These are phyloP conservation scores for Citrus mangshanensis DNA, from an alignment of 345 rosid genomes.

Conservation along the genomic window DNA sequence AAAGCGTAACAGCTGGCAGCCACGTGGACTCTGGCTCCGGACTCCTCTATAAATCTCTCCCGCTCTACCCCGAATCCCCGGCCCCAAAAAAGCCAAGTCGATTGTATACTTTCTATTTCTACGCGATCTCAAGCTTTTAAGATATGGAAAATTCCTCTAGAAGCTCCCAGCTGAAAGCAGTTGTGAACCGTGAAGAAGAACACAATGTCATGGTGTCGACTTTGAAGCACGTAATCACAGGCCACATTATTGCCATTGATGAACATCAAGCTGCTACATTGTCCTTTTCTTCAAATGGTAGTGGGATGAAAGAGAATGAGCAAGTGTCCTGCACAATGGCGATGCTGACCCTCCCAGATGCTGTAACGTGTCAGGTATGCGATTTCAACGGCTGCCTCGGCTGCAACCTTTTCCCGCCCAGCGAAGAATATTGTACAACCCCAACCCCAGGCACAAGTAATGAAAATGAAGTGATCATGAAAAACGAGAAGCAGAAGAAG, in stretches of 20 bases:
- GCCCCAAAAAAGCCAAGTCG: too few species aligned
- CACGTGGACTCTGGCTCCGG: background rate
- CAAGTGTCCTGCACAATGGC: background rate
- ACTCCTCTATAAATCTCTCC: background rate
- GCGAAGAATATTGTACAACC: background rate
- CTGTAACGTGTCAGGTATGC: constrained; percentile 17
- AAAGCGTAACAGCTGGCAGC: background rate
- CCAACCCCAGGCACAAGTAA: too few species aligned
- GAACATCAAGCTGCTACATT: background rate
- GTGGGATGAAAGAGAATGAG: background rate
- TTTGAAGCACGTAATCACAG: constrained; percentile 23
- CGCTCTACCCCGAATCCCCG: too few species aligned
- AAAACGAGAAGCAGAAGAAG: background rate
- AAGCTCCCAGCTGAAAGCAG: background rate
- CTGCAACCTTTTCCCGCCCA: constrained; percentile 15
- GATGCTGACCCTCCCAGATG: background rate
- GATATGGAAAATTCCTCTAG: background rate
- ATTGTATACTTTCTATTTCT: background rate
- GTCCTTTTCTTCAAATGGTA: background rate
- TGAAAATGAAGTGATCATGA: background rate
- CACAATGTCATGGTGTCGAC: constrained; percentile 26
- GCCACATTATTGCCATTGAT: background rate
- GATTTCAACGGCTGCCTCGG: constrained; percentile 3
- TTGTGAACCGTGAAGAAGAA: constrained; percentile 8
- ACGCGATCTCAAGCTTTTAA: background rate